Evolutionary conservation across 495 filamentous ascomycete genomes (phyloP).

Genomic region (Daldinia concentrica): DNA sequence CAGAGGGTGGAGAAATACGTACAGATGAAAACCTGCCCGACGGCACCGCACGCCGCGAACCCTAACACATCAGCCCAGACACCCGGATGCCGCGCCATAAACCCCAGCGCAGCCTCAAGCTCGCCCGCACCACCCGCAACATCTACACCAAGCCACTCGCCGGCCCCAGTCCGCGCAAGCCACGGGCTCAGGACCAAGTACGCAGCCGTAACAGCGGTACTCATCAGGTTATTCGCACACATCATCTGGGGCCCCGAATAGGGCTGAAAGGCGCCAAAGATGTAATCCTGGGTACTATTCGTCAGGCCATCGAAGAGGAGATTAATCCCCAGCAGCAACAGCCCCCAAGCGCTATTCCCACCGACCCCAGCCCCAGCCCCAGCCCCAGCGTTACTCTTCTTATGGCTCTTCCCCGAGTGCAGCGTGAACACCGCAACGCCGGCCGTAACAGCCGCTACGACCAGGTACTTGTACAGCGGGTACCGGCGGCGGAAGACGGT

Average conservation of each 20-base stretch:
- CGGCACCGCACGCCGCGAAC: constrained; percentile 90
- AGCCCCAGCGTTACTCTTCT: constrained; percentile 55
- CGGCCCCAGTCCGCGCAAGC: constrained; percentile 70
- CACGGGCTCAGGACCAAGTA: constrained; percentile 85
- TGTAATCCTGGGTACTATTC: constrained; percentile 95
- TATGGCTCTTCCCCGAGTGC: constrained; percentile 70
- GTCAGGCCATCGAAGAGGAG: constrained; percentile 95
- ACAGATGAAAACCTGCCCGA: constrained; percentile 98
- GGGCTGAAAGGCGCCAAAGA: constrained; percentile 79
- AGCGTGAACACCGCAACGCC: constrained; percentile 97
- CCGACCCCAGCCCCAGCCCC: no score
- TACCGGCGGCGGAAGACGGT: constrained; percentile 90
- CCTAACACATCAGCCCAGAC: constrained; percentile 86
- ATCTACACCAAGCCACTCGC: constrained; percentile 73
- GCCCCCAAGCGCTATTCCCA: constrained; percentile 74
- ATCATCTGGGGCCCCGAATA: constrained; percentile 98
- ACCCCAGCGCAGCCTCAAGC: constrained; percentile 78
- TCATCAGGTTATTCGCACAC: constrained; percentile 94
- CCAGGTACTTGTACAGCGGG: constrained; percentile 95
- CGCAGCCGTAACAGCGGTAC: constrained; percentile 72
- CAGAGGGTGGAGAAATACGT: constrained; percentile 41
- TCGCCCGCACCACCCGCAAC: constrained; percentile 70
- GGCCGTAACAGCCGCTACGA: constrained; percentile 86
- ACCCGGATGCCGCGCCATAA: constrained; percentile 77
- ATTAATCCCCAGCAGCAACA: constrained; percentile 88